These are phyloP conservation scores for Phylloporus arenicola DNA, from an alignment of 768 basidiomycete species.

Conservation along the genomic window DNA sequence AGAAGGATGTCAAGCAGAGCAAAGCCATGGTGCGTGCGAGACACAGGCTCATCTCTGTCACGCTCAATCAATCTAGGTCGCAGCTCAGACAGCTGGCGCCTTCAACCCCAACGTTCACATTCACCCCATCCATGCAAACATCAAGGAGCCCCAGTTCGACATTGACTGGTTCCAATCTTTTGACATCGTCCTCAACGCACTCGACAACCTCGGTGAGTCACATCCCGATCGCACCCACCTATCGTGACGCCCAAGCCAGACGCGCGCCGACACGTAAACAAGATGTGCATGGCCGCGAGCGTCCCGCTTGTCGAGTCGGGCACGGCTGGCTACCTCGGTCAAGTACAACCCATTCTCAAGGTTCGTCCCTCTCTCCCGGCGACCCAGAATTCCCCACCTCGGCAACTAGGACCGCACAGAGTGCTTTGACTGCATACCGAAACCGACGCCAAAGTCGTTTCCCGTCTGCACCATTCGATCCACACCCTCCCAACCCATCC, in stretches of 20 bases:
- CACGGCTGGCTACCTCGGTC: constrained; percentile 94
- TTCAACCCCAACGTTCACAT: constrained; percentile 90
- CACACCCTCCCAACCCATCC: constrained; percentile 94
- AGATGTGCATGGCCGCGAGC: constrained; percentile 91
- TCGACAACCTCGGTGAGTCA: constrained; percentile 86
- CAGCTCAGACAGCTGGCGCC: constrained; percentile 71
- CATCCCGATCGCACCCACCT: not conserved
- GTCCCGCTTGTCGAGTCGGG: constrained; percentile 94
- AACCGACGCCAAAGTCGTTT: constrained; percentile 89
- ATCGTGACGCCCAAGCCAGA: constrained; percentile 43
- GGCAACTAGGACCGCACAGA: constrained; percentile 70
- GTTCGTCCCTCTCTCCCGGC: constrained; percentile 34
- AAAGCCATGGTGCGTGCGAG: constrained; percentile 70
- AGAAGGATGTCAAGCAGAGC: constrained; percentile 95
- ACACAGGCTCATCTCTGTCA: not conserved
- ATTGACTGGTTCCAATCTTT: constrained; percentile 87
- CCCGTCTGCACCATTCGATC: constrained; percentile 98
- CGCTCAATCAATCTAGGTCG: constrained; percentile 46
- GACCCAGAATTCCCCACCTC: not conserved
- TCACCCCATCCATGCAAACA: constrained; percentile 87
- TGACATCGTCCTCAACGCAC: constrained; percentile 89
- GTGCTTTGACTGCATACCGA: constrained; percentile 95
- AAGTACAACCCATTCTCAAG: constrained; percentile 91
- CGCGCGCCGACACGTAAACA: constrained; percentile 92
- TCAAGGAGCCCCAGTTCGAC: constrained; percentile 89